These are phyloP conservation scores for Penicillium brevicompactum DNA, from an alignment of 2,329 filamentous ascomycete genomes.

Conservation along the genomic window DNA sequence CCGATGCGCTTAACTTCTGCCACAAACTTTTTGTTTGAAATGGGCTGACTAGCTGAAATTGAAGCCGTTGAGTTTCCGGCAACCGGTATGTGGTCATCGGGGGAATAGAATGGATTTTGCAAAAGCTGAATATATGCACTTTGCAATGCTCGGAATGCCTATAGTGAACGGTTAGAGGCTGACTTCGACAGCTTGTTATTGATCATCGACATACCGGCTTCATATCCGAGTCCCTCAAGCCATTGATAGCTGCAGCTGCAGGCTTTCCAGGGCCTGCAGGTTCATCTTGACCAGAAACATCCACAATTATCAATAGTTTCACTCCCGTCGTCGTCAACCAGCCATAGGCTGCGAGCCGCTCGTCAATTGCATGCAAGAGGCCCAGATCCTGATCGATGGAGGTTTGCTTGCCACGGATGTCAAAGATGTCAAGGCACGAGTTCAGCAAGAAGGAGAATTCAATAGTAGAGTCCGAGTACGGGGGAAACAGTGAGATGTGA, in stretches of 20 bases:
- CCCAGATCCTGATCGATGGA: slow-evolving; percentile 82
- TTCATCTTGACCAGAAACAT: slow-evolving; percentile 75
- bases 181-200: not conserved
- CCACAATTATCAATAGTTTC: slow-evolving; percentile 85
- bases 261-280: slow-evolving; percentile 33
- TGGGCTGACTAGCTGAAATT: slow-evolving; percentile 60
- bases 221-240: slow-evolving; percentile 81
- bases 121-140: slow-evolving; percentile 85
- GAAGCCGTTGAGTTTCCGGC: slow-evolving; percentile 46
- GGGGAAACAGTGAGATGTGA: slow-evolving; percentile 87
- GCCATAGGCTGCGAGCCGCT: slow-evolving; percentile 89
- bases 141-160: slow-evolving; percentile 89
- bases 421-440: slow-evolving; percentile 90
- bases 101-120: slow-evolving; percentile 93
- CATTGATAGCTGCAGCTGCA: slow-evolving; percentile 54
- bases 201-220: slow-evolving; percentile 64
- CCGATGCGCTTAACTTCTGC: slow-evolving; percentile 85
- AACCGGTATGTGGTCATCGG: slow-evolving; percentile 75
- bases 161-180: slow-evolving; percentile 11
- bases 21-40: slow-evolving; percentile 78
- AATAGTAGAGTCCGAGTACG: slow-evolving; percentile 64
- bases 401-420: slow-evolving; percentile 75
- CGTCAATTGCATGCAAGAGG: slow-evolving; percentile 88
- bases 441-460: slow-evolving; percentile 92
- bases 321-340: slow-evolving; percentile 96